phyloP scores from a whole-genome alignment of 2,329 filamentous ascomycete genomes.

The Aspergillus bombycis region DNA sequence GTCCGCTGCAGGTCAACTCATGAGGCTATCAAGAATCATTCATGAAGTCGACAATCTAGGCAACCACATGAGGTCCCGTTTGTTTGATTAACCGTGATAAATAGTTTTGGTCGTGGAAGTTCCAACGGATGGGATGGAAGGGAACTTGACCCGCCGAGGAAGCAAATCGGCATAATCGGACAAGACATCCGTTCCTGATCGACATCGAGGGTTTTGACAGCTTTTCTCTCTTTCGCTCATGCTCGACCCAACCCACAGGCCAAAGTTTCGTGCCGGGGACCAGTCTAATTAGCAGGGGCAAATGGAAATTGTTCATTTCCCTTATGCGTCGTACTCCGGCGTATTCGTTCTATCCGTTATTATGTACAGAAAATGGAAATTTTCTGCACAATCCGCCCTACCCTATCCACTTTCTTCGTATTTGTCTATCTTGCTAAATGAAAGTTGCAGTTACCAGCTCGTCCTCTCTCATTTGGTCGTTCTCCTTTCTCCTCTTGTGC shows the following conservation, averaged over 20 bases:
- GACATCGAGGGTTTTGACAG: conserved; percentile 17
- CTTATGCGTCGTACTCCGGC: background rate
- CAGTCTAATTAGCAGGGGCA: background rate
- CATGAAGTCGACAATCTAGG: background rate
- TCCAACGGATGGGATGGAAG: background rate
- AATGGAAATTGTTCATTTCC: background rate
- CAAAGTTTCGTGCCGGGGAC: conserved; percentile 5
- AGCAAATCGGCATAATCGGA: conserved; percentile 13
- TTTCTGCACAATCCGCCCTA: background rate
- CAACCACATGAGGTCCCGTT: background rate
- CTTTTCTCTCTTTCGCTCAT: conserved; percentile 8
- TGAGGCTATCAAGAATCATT: background rate
- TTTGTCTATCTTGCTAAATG: no score
- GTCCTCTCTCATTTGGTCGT: background rate
- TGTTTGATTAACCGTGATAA: background rate
- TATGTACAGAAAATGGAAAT: background rate
- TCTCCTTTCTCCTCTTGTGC: background rate
- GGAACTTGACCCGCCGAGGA: background rate
- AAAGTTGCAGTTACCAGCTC: background rate
- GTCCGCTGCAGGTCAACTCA: background rate
- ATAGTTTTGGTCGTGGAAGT: background rate
- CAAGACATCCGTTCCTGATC: conserved; percentile 16
- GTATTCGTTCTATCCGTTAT: background rate
- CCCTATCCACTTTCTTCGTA: background rate
- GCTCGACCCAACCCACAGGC: background rate